Percentiles rank a stretch among this genome's conserved stretches.
Conservation (phyloP, 176 grass and related monocot species). For the Eremochloa ophiuroides region DNA sequence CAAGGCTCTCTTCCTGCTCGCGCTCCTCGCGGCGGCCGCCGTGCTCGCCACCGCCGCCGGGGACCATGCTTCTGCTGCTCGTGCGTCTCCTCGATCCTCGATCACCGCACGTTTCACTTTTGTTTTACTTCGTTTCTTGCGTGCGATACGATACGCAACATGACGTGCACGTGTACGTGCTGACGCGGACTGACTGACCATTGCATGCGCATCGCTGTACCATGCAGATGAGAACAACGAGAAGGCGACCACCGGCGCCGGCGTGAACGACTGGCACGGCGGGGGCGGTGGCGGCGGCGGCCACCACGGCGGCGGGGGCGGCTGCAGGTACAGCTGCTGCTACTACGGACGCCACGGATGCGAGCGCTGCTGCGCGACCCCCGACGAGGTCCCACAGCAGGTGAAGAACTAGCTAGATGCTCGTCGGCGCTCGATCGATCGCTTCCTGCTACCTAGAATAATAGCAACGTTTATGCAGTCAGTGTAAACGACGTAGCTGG, state of each 20-base stretch:
- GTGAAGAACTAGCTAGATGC: neutral
- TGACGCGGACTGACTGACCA: too few species aligned
- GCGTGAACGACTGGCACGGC: slow-evolving; percentile 8
- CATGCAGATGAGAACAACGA: neutral
- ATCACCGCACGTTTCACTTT: too few species aligned
- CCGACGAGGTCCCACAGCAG: neutral
- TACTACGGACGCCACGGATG: neutral
- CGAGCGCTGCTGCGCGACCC: neutral
- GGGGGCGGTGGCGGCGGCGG: neutral
- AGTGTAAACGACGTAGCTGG: neutral
- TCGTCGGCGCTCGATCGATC: neutral
- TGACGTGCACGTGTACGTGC: too few species aligned
- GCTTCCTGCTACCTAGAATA: neutral
- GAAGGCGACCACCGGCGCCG: neutral
- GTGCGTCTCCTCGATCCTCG: too few species aligned
- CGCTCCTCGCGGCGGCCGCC: slow-evolving; percentile 16
- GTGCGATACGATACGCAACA: too few species aligned
- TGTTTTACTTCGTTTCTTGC: too few species aligned
- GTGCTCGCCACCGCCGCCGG: slow-evolving; percentile 14
- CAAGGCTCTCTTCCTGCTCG: slow-evolving; percentile 39
- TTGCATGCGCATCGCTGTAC: too few species aligned
- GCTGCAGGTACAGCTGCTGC: neutral
- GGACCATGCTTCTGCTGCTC: too few species aligned
- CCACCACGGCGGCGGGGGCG: neutral
- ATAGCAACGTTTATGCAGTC: too few species aligned